Conservation (phyloP, 1,284 basidiomycete species). For the Polyporus tsugae region DNA sequence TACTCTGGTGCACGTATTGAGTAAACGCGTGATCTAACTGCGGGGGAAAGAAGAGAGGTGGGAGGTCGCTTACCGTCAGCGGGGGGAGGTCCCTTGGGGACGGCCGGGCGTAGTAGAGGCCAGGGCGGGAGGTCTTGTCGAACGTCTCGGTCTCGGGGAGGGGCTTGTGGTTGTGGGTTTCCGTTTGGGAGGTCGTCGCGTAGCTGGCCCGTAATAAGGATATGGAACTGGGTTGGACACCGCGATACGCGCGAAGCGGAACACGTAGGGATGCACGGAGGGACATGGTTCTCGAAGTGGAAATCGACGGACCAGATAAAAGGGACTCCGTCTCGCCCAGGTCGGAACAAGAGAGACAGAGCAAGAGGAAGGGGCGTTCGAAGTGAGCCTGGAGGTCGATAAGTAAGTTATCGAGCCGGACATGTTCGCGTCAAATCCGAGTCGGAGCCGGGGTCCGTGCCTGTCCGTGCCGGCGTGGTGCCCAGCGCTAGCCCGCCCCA, state of each 20-base stretch:
- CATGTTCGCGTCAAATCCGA: conserved; percentile 3
- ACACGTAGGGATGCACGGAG: conserved; percentile 24
- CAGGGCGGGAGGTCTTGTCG: conserved; percentile 44
- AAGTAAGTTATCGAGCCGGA: background rate
- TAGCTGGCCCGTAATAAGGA: conserved; percentile 22
- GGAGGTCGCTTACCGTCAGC: conserved; percentile 45
- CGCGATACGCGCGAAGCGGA: conserved; percentile 14
- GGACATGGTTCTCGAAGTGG: conserved; percentile 19
- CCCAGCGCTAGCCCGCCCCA: background rate
- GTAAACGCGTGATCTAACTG: background rate
- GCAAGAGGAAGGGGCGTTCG: background rate
- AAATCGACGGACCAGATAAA: background rate
- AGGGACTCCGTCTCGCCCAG: background rate
- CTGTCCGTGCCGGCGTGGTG: background rate
- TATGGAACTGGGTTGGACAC: background rate
- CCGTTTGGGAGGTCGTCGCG: conserved; percentile 31
- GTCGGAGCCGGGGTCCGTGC: background rate
- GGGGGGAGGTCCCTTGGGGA: conserved; percentile 52
- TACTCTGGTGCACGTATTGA: conserved; percentile 43
- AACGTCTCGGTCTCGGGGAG: conserved; percentile 44
- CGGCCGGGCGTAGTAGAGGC: conserved; percentile 46
- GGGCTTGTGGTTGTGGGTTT: conserved; percentile 33
- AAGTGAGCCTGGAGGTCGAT: background rate
- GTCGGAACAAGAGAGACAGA: background rate
- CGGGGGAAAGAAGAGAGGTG: background rate